phyloP scores from a whole-genome alignment of 306 rosid genomes.

The Mucuna pruriens region DNA sequence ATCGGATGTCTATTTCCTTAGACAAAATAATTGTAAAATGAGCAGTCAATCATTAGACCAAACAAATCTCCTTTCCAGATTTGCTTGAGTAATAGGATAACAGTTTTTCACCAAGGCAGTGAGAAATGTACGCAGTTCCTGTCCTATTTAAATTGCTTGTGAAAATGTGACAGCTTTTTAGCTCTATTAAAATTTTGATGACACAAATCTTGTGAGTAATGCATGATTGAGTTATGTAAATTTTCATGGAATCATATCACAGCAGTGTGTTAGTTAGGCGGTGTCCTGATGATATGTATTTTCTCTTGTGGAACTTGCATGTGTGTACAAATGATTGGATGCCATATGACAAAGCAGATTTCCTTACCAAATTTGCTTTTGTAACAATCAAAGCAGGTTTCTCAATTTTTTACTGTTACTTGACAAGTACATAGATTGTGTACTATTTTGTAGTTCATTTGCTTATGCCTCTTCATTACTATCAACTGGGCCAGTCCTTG shows the following conservation, averaged over 20 bases:
- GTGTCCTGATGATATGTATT: conserved; percentile 29
- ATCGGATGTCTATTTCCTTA: conserved; percentile 34
- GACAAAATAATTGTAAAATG: conserved; percentile 28
- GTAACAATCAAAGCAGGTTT: conserved; percentile 12
- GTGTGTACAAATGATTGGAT: conserved; percentile 35
- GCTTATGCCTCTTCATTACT: not conserved
- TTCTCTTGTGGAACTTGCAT: not conserved
- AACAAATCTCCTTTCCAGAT: not conserved
- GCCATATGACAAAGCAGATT: conserved; percentile 12
- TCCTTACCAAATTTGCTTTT: conserved; percentile 24
- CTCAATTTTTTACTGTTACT: not conserved
- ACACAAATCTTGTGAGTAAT: not conserved
- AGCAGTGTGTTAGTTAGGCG: conserved; percentile 17
- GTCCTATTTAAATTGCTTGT: not conserved
- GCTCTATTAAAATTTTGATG: not conserved
- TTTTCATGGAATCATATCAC: not conserved
- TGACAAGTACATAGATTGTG: not conserved
- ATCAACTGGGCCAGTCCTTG: not conserved
- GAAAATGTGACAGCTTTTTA: not conserved
- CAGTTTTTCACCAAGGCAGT: not conserved
- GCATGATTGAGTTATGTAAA: not conserved
- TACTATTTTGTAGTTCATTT: not conserved
- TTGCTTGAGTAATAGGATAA: conserved; percentile 23
- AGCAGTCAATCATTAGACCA: conserved; percentile 3
- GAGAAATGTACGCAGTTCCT: not conserved